Evolutionary conservation across 805 yeast species (phyloP), one percentile per base, ranked within the genome.

Genomic region (Grigorovia transvaalensis): DNA sequence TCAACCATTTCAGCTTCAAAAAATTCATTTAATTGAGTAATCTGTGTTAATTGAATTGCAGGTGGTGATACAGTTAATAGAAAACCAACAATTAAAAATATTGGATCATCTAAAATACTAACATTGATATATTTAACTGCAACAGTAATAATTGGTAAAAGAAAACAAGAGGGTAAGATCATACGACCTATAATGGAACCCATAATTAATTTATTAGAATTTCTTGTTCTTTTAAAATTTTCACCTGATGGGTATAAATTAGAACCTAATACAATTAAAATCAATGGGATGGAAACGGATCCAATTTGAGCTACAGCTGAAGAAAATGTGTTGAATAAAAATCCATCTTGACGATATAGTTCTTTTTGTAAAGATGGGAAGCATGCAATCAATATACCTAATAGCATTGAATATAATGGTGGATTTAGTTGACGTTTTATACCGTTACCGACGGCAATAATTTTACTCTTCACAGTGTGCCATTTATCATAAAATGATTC

Each of bases 1-100:
- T 88, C 88, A 0, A 87, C 83, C 91, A 85, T 85, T 66, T 85
- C 95, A 60, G 78, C 81, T 63, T 85, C 90, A 65, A 78, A 85
- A 46, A 85, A 73, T 57, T 80, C 83, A 64, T 85, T 85, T 59
- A 85, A 71, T 62, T 84, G 91, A 51, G 88, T 84, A 55, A 85
- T 85, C 63, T 85, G 95, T 23, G 89, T 82, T 52, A 85, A 71
- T 67, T 85, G 95, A 57, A 85, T 85, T 4, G 91, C 93, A 2
- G 95, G 93, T 2, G 95, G 93, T 1, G 89, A 79, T 2, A 84
- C 79, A 1, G 90, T 85, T 55, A 85, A 74, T 33, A 85, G 74
- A 61, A 85, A 85, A 11, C 88, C 81, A 45, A 86, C 90, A 54
- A 85, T 80, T 59, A 85, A 71, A 60, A 85, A 85, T 44, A 85